Percentiles rank a stretch among this genome's conserved stretches.
Evolutionary conservation across 805 yeast genomes (phyloP).

Genomic region (Candida caryicola): DNA sequence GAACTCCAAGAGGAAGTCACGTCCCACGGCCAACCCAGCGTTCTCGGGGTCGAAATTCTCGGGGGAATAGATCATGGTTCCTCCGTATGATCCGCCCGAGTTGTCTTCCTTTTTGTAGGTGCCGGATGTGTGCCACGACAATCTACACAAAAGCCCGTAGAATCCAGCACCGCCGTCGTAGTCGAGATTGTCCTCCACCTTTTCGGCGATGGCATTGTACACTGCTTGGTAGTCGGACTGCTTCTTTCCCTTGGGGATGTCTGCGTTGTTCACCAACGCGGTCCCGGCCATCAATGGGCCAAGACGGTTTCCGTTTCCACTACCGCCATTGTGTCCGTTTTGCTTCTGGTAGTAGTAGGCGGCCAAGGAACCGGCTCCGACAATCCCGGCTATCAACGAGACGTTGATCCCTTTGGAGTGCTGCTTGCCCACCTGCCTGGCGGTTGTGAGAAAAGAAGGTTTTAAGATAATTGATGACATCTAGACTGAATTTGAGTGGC

Average conservation of each 20-base stretch:
- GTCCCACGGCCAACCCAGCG: constrained; percentile 51
- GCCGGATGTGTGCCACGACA: constrained; percentile 40
- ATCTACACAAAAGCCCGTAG: constrained; percentile 35
- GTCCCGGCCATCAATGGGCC: constrained; percentile 11
- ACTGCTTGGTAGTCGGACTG: constrained; percentile 58
- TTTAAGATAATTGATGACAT: not conserved
- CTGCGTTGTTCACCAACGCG: constrained; percentile 25
- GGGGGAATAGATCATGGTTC: constrained; percentile 40
- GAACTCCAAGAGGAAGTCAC: constrained; percentile 55
- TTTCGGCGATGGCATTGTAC: constrained; percentile 68
- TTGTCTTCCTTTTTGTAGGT: constrained; percentile 26
- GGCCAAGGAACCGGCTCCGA: constrained; percentile 23
- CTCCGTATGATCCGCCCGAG: constrained; percentile 37
- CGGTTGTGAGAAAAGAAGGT: not conserved
- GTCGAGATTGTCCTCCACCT: constrained; percentile 17
- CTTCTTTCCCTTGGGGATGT: constrained; percentile 34
- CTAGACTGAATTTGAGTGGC: no score
- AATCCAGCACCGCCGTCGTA: constrained; percentile 37
- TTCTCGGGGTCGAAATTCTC: constrained; percentile 54
- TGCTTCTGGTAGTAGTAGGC: constrained; percentile 17
- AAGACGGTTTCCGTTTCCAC: constrained; percentile 9
- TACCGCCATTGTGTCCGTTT: constrained; percentile 10
- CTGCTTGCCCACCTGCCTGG: constrained; percentile 1
- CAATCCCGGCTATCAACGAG: constrained; percentile 18
- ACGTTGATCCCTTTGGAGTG: constrained; percentile 1